Conservation (phyloP, 768 basidiomycete species). For the Amanita subjunquillea region DNA sequence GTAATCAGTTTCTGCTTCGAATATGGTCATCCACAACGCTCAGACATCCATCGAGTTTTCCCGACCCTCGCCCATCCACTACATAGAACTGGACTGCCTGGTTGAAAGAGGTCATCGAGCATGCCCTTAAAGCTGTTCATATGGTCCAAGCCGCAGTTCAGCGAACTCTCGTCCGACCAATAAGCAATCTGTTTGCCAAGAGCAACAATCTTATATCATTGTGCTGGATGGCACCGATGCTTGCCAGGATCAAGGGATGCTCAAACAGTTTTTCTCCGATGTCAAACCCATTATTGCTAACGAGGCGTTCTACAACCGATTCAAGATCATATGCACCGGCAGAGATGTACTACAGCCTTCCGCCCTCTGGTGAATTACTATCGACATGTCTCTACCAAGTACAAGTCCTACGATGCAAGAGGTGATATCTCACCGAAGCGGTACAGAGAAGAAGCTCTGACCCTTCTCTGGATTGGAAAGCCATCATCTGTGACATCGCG, state of each 20-base stretch:
- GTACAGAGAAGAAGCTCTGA: neutral
- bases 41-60: neutral
- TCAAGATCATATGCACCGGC: constrained; percentile 1
- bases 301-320: neutral
- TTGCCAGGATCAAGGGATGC: neutral
- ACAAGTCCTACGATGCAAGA: neutral
- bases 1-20: neutral
- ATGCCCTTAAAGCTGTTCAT: neutral
- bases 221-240: neutral
- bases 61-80: neutral
- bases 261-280: constrained; percentile 3
- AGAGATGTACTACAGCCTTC: neutral
- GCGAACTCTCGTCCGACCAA: neutral
- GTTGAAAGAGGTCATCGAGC: neutral
- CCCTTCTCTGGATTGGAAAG: neutral
- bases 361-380: neutral
- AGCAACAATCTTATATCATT: neutral
- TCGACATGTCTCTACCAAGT: neutral
- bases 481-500: neutral
- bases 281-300: neutral
- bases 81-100: neutral
- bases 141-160: neutral
- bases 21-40: neutral
- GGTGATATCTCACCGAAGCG: neutral
- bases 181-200: neutral